Evolutionary conservation across 2,329 filamentous ascomycete species (phyloP).

Genomic region (Phoma herbarum): DNA sequence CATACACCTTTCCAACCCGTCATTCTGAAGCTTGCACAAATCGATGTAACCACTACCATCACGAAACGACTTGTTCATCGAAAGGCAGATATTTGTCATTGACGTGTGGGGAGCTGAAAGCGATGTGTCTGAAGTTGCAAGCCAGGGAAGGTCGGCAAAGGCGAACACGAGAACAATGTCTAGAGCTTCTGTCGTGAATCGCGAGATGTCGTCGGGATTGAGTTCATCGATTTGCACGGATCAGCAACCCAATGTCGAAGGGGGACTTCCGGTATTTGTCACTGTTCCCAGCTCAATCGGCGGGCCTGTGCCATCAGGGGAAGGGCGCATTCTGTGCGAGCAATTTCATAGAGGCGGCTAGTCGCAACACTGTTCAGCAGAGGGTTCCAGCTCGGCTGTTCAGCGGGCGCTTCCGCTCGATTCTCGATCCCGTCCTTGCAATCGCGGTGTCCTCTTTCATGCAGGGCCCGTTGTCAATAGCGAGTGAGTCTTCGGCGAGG

Average conservation of each 20-base stretch:
- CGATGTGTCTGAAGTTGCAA: neutral
- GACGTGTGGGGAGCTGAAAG: neutral
- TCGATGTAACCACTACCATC: neutral
- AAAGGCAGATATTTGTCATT: neutral
- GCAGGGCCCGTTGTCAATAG: constrained; percentile 29
- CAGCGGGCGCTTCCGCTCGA: constrained; percentile 29
- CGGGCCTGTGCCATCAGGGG: constrained; percentile 9
- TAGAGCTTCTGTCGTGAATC: neutral
- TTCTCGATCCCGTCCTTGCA: constrained; percentile 15
- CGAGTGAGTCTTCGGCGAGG: constrained; percentile 40
- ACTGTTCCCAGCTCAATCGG: constrained; percentile 13
- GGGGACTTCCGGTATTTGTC: constrained; percentile 26
- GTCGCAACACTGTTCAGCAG: constrained; percentile 20
- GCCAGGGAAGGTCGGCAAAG: neutral
- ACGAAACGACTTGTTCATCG: neutral
- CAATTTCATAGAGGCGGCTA: constrained; percentile 6
- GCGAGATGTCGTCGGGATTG: constrained; percentile 24
- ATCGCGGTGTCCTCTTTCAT: constrained; percentile 20
- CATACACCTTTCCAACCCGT: neutral
- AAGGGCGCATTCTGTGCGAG: constrained; percentile 10
- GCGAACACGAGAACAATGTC: neutral
- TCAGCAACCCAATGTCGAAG: constrained; percentile 11
- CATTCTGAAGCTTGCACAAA: neutral
- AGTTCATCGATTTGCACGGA: constrained; percentile 26
- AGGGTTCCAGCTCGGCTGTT: constrained; percentile 25